Conservation (phyloP, 2,329 filamentous ascomycete species). For the Cadophora sp. region DNA sequence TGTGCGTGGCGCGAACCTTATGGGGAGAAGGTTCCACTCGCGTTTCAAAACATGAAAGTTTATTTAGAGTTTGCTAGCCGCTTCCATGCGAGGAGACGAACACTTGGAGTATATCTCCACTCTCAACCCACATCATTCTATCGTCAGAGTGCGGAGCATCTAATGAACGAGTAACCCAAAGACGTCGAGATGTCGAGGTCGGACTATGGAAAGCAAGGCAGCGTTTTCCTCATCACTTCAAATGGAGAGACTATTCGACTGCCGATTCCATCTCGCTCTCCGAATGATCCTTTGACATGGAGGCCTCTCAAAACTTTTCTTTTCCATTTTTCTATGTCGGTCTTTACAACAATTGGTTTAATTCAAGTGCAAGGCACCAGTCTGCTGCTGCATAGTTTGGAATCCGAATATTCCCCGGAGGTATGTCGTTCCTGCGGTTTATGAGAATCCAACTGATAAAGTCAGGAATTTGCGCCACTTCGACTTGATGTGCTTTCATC, state of each 20-base stretch:
- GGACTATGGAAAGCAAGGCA: conserved; percentile 16
- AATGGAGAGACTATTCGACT: conserved; percentile 43
- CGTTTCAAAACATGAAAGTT: conserved; percentile 6
- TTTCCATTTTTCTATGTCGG: conserved; percentile 30
- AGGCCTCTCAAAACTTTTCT: conserved; percentile 31
- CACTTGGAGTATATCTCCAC: conserved; percentile 7
- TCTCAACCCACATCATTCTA: not conserved
- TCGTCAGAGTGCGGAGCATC: not conserved
- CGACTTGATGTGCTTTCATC: conserved; percentile 40
- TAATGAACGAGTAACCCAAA: not conserved
- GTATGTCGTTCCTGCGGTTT: conserved; percentile 22
- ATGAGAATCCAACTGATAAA: not conserved
- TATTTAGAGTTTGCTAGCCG: not conserved
- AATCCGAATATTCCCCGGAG: conserved; percentile 33
- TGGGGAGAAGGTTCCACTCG: not conserved
- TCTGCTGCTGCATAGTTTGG: conserved; percentile 33
- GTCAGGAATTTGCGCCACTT: conserved; percentile 39
- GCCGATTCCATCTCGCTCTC: conserved; percentile 45
- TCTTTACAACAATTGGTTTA: conserved; percentile 36
- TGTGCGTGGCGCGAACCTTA: not conserved
- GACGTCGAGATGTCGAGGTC: not conserved
- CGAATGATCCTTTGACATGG: conserved; percentile 44
- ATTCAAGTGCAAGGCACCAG: conserved; percentile 38
- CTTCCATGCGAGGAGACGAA: not conserved
- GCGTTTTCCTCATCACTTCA: conserved; percentile 45